phyloP scores from a whole-genome alignment of 306 rosid species.

The Oemleria cerasiformis region DNA sequence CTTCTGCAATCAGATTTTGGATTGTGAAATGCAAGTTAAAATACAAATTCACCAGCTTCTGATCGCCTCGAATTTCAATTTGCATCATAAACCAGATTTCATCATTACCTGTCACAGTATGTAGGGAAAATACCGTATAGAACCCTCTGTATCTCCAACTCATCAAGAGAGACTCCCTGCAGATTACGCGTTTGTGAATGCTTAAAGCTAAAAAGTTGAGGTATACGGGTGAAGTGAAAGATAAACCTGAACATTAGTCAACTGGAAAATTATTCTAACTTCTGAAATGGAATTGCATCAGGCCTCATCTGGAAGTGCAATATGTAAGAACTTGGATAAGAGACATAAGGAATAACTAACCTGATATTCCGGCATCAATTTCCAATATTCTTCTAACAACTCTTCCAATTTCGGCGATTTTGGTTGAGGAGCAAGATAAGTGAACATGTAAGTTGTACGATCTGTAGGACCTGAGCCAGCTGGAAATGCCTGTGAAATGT shows the following conservation, averaged over 20 bases:
- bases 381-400: constrained; percentile 80
- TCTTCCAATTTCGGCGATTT: constrained; percentile 79
- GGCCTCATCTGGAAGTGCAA: background rate
- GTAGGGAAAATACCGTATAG: constrained; percentile 90
- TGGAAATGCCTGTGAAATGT: constrained; percentile 80
- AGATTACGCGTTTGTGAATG: constrained; percentile 2
- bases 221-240: background rate
- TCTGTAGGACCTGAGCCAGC: constrained; percentile 90
- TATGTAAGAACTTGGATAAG: background rate
- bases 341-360: constrained; percentile 31
- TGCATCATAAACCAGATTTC: constrained; percentile 16
- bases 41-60: background rate
- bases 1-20: background rate
- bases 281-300: background rate
- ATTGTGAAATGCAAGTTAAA: background rate
- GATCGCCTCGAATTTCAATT: background rate
- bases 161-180: constrained; percentile 80
- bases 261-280: background rate
- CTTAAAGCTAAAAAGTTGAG: background rate
- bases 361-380: constrained; percentile 91
- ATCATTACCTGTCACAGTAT: constrained; percentile 68
- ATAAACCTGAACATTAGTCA: background rate
- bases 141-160: constrained; percentile 71
- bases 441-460: constrained; percentile 92
- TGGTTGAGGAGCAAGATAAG: constrained; percentile 84